Percentiles rank a stretch among this genome's conserved stretches.
Conservation (phyloP, 495 filamentous ascomycete species). For the Hypoxylon intermedium region DNA sequence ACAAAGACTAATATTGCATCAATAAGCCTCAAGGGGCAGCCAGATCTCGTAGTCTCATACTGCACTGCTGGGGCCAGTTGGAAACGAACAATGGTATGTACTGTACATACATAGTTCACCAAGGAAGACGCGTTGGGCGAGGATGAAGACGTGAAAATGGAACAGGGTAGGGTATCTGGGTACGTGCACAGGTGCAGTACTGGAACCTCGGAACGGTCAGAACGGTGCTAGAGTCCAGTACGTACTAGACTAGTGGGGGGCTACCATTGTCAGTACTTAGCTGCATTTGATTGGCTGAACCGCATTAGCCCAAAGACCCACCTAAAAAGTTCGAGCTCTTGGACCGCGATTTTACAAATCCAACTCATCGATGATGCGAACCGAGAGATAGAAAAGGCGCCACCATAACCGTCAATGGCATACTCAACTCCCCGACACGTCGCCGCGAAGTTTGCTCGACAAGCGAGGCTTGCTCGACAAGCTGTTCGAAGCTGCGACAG, state of each 20-base stretch:
- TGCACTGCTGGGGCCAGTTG: not conserved
- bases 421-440: slow-evolving; percentile 30
- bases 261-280: no score
- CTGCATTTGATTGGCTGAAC: slow-evolving; percentile 20
- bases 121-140: slow-evolving; percentile 7
- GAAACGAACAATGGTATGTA: no score
- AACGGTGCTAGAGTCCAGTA: no score
- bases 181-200: no score
- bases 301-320: slow-evolving; percentile 11
- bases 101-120: no score
- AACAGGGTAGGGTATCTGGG: no score
- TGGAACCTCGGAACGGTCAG: no score
- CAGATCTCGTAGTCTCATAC: slow-evolving; percentile 3
- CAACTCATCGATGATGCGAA: slow-evolving; percentile 19
- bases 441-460: slow-evolving; percentile 32
- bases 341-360: no score
- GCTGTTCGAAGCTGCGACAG: slow-evolving; percentile 21
- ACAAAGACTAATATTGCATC: not conserved
- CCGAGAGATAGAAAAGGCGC: slow-evolving; percentile 10
- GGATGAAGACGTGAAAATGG: slow-evolving; percentile 1
- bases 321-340: no score
- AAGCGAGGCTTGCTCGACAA: slow-evolving; percentile 36
- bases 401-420: slow-evolving; percentile 35
- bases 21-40: slow-evolving; percentile 10
- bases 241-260: no score